Evolutionary conservation across 2,329 filamentous ascomycete genomes (phyloP).

Genomic region (Rutstroemia sp.): DNA sequence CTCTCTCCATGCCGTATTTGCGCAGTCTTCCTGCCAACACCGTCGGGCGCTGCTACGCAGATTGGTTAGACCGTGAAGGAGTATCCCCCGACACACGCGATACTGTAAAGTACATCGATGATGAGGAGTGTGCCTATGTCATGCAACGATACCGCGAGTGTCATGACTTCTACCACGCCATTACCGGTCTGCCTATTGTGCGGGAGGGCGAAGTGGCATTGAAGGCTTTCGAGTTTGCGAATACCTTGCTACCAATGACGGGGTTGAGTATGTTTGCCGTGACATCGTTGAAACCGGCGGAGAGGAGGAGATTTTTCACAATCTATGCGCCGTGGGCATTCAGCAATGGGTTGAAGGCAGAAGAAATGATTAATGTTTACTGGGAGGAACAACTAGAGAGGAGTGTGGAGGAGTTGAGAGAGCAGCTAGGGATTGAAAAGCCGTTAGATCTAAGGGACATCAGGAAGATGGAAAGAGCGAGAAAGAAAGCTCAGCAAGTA

Average conservation of each 20-base stretch:
- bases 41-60: slow-evolving; percentile 75
- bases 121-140: slow-evolving; percentile 93
- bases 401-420: slow-evolving; percentile 69
- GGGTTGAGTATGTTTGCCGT: slow-evolving; percentile 74
- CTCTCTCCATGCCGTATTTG: slow-evolving; percentile 57
- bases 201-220: slow-evolving; percentile 96
- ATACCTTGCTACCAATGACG: slow-evolving; percentile 92
- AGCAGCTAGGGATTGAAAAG: slow-evolving; percentile 73
- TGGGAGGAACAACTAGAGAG: slow-evolving; percentile 93
- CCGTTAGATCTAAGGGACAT: slow-evolving; percentile 81
- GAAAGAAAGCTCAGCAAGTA: slow-evolving; percentile 52
- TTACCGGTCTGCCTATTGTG: slow-evolving; percentile 83
- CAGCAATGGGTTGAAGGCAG: slow-evolving; percentile 65
- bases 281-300: slow-evolving; percentile 53
- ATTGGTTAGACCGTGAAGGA: slow-evolving; percentile 89
- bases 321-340: slow-evolving; percentile 89
- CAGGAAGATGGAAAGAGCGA: slow-evolving; percentile 60
- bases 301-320: slow-evolving; percentile 59
- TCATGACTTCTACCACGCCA: slow-evolving; percentile 95
- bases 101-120: slow-evolving; percentile 81
- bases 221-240: slow-evolving; percentile 95
- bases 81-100: slow-evolving; percentile 87
- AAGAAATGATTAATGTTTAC: slow-evolving; percentile 90
- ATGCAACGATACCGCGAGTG: slow-evolving; percentile 98
- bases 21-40: slow-evolving; percentile 64